Percentiles rank a stretch among this genome's conserved stretches.
phyloP scores from a whole-genome alignment of 306 rosid genomes.

The Astragalus glycyphyllos region DNA sequence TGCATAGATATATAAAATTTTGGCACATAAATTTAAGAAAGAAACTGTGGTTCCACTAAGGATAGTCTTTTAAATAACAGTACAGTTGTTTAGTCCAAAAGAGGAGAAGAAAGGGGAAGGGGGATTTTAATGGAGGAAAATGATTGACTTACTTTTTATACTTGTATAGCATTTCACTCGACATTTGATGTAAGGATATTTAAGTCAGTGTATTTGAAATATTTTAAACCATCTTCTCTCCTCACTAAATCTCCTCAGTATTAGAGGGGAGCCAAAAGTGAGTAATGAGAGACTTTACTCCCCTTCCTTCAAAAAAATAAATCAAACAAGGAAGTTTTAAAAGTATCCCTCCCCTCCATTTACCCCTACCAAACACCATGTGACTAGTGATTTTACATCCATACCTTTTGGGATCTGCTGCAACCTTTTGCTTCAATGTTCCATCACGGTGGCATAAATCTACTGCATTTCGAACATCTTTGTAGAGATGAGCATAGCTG shows the following conservation, averaged over 20 bases:
- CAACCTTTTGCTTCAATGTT: conserved; percentile 96
- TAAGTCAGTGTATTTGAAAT: background rate
- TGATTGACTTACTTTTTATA: background rate
- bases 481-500: conserved; percentile 87
- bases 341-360: background rate
- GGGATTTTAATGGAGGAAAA: background rate
- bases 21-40: conserved; percentile 4
- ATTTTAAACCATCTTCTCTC: background rate
- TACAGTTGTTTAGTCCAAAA: background rate
- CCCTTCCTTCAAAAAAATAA: conserved; percentile 2
- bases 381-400: conserved; percentile 31
- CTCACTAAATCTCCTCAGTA: background rate
- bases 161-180: background rate
- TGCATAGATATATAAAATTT: conserved; percentile 34
- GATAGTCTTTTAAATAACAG: background rate
- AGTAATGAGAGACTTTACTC: background rate
- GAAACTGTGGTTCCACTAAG: conserved; percentile 12
- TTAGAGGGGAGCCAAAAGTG: background rate
- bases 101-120: background rate
- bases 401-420: conserved; percentile 83
- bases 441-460: conserved; percentile 99
- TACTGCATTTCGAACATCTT: conserved; percentile 97
- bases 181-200: background rate
- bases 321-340: background rate
- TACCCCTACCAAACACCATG: background rate